These are phyloP conservation scores for Pseudonectria foliicola DNA, from an alignment of 2,329 filamentous ascomycete species.

Conservation along the genomic window DNA sequence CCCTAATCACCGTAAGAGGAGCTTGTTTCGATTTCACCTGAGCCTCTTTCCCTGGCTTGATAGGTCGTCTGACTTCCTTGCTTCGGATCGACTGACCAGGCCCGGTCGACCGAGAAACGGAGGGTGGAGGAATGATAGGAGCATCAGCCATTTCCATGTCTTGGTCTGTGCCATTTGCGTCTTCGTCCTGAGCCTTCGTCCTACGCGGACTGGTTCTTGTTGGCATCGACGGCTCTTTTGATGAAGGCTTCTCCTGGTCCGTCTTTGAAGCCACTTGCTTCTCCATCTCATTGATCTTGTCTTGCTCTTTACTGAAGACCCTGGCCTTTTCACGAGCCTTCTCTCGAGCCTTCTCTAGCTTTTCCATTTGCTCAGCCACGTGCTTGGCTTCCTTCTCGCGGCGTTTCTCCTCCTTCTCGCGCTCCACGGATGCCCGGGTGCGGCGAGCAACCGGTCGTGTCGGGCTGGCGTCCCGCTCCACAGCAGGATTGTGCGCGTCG, in stretches of 20 bases:
- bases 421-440: conserved; percentile 52
- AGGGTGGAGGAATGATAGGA: conserved; percentile 51
- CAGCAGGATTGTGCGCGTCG: conserved; percentile 7
- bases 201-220: conserved; percentile 48
- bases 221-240: conserved; percentile 36
- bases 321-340: conserved; percentile 64
- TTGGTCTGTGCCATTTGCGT: conserved; percentile 25
- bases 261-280: conserved; percentile 46
- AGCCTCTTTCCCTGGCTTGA: conserved; percentile 56
- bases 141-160: conserved; percentile 53
- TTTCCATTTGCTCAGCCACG: conserved; percentile 52
- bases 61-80: conserved; percentile 50
- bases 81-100: conserved; percentile 41
- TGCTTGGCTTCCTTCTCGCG: conserved; percentile 58
- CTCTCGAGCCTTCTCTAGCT: conserved; percentile 60
- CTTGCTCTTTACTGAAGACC: conserved; percentile 51
- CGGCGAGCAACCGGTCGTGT: conserved; percentile 36
- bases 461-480: conserved; percentile 31
- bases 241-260: conserved; percentile 38
- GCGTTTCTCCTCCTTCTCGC: conserved; percentile 59
- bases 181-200: conserved; percentile 28
- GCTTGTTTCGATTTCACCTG: conserved; percentile 55
- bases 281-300: conserved; percentile 46
- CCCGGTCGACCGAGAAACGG: conserved; percentile 45
- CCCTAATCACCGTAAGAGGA: conserved; percentile 63